Base-by-base conservation (phyloP, 1,284 basidiomycete species). In the Apiotrichum mycotoxinovorans region DNA sequence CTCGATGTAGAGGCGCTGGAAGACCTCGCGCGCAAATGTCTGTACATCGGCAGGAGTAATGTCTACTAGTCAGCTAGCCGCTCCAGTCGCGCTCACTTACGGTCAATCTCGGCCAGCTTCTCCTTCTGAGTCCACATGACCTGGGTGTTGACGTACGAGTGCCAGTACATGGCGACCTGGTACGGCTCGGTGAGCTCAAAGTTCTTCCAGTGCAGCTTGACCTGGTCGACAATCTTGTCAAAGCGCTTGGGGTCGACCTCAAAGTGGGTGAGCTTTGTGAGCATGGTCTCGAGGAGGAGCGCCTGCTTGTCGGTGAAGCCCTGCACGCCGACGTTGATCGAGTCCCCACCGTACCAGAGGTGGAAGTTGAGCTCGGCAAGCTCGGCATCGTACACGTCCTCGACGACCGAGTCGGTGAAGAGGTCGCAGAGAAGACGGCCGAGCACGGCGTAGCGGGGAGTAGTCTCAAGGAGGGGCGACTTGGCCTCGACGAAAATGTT, bases 281-380 rank as follows among this genome's bases (percentile, higher is more conserved):
- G 74, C 54, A 98, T 85, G 61, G 87, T 83, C 66, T 87, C 80
- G 10, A 87, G 82, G 34, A 98, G 82, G 0, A 89, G 83, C 8
- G 84, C 79, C 38, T 98, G 81, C 78, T 97, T 98, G 79, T 98
- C 94, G 71, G 95, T 96, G 79, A 97, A 98, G 2, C 96, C 96
- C 51, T 82, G 83, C 47, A 93, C 79, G 11, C 82, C 80, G 33
- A 97, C 74, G 47, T 81, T 83, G 40, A 98, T 74, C 2, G 89
- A 88, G 30, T 87, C 85, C 9, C 81, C 81, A 62, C 86, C 83
- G 30, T 83, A 80, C 35, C 83, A 80, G 64, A 96, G 82, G 65
- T 80, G 82, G 78, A 96, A 98, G 15, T 80, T 80, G 47, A 98
- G 81, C 17, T 93, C 93, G 30, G 94, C 96, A 20, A 98, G 82